Evolutionary conservation across 371 early-diverging fungal genomes (phyloP), one percentile per base, ranked within the genome.

Genomic region (Apophysomyces trapeziformis): DNA sequence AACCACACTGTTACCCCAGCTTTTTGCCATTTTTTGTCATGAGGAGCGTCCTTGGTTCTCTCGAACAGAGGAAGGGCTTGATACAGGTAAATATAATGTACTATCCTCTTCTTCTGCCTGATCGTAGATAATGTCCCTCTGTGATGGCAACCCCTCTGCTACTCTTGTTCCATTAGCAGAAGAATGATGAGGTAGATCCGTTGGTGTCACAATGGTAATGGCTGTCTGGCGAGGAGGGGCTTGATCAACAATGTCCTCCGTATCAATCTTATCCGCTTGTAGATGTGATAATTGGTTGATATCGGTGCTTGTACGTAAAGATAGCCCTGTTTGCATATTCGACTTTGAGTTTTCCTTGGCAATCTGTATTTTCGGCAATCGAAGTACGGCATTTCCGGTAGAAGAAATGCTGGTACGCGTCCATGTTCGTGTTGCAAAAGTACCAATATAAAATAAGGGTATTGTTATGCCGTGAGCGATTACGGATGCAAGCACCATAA

Each of bases 401-500:
- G 54, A 50, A 5, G 21, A n/a, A 21, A 50, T 50, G 11, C 71
- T 76, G 13, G 68, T 76, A 26, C 69, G 63, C 1, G 76, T 74
- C 2, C 77, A 57, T 0, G 77, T 77, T n/a, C 77, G 68, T 9
- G 69, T 65, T 1, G 77, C 77, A 62, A 70, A 77, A 4, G 67
- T 62, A 16, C 77, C 72, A 8, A 89, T 70, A 38, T 87, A 80
- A 44, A 87, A 84, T 35, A 93, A 58, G 7, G 92, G 91, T 0
- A 93, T 85, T 1, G 93, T 89, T 38, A 87, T 68, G 11, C 95
- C 95, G 66, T 95, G 94, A 13, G 90, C 82, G 26, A 92, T 57
- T 1, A 95, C 85, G 32, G 93, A 92, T 13, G 87, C 73, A 8
- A 94, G 73, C 7, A 93, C 89, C 60, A 93, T 62, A 45, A 91